phyloP scores from a whole-genome alignment of 495 filamentous ascomycete species.

The Jackrogersella multiformis region DNA sequence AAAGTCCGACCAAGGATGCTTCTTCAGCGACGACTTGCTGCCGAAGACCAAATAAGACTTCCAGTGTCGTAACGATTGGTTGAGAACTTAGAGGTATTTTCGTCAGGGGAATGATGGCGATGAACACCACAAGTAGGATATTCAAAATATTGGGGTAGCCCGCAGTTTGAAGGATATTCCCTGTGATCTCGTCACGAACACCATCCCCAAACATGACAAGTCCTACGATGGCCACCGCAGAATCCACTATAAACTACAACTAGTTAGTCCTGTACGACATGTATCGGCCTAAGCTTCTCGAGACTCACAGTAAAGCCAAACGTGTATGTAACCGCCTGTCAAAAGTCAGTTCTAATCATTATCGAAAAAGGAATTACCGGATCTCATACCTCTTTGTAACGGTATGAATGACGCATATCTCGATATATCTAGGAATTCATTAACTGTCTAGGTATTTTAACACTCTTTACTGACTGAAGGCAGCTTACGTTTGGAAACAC shows the following conservation, averaged over 20 bases:
- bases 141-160: conserved; percentile 80
- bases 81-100: conserved; percentile 93
- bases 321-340: conserved; percentile 75
- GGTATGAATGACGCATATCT: conserved; percentile 95
- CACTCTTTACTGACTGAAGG: neutral
- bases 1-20: conserved; percentile 59
- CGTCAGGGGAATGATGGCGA: conserved; percentile 92
- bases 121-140: conserved; percentile 80
- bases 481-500: conserved; percentile 82
- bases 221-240: conserved; percentile 80
- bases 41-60: conserved; percentile 80
- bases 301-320: conserved; percentile 85
- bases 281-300: neutral
- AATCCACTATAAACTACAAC: conserved; percentile 77
- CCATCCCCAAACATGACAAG: conserved; percentile 92
- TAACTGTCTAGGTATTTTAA: neutral
- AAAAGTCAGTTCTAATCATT: conserved; percentile 1
- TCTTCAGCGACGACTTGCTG: conserved; percentile 59
- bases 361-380: neutral
- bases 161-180: conserved; percentile 77
- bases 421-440: conserved; percentile 75
- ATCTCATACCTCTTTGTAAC: conserved; percentile 64
- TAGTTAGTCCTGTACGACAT: conserved; percentile 27
- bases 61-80: conserved; percentile 85
- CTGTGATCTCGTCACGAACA: conserved; percentile 87